Base-by-base conservation (phyloP, 345 rosid species). In the Passiflora organensis region DNA sequence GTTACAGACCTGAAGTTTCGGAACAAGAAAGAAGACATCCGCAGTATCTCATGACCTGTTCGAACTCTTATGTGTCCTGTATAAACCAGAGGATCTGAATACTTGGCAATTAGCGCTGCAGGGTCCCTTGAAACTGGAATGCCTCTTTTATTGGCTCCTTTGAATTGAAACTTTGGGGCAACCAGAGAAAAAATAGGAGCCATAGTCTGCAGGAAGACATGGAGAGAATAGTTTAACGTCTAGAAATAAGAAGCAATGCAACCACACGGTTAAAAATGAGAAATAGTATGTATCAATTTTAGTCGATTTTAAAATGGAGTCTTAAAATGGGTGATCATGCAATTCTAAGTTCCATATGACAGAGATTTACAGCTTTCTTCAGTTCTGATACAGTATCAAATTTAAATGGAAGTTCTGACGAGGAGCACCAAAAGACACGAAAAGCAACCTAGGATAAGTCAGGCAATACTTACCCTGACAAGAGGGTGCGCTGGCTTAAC, bases 131-230 rank as follows among this genome's bases (percentile, higher is more conserved):
- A 70, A 43, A 93, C 99, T 16, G 99, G 99, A 65, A 93, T 82
- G 32, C 99, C 99, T 70, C 89, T 78, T 73, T 83, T 93, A 87
- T 93, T 93, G 38, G 97, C 99, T 67, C 99, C 99, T 73, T 89
- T 93, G 63, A 93, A 89, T 73, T 86, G 99, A 66, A 78, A 73
- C 79, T 76, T 81, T 14, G 99, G 99, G 1, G 64, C 89, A 2
- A 93, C 65, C 69, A 89, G 68, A 51, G 99, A 89, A 72, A 93
- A 77, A 52, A 93, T 48, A 25, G 99, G 99, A 61, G 97, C 99
- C 57, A 93, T 73, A 6, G 94, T 97, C 97, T 93, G 78, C 63
- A 63, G 6, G 24, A 64, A 53, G 28, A 38, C 24, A 34, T 13
- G 9, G 44, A 43, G 23, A 39, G 38, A 18, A 43, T 12, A 13